Conservation (phyloP, 257 asterid species). For the Eustoma russellianum region DNA sequence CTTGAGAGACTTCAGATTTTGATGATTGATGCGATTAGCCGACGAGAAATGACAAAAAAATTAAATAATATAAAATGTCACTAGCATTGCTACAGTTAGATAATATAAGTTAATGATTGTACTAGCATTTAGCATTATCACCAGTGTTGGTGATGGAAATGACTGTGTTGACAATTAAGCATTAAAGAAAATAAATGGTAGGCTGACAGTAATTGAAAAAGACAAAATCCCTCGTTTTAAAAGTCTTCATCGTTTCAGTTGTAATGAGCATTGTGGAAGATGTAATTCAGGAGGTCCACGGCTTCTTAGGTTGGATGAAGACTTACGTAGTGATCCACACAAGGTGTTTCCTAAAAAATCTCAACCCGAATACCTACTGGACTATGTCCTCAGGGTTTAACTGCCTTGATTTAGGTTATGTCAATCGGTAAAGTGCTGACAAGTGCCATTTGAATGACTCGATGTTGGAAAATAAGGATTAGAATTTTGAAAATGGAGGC, state of each 20-base stretch:
- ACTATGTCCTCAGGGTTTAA: no score
- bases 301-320: no score
- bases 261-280: no score
- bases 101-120: neutral
- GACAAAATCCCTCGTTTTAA: no score
- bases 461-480: constrained; percentile 5
- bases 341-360: no score
- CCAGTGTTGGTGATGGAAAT: constrained; percentile 15
- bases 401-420: neutral
- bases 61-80: constrained; percentile 10
- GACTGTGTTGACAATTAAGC: constrained; percentile 15
- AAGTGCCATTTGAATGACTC: constrained; percentile 2
- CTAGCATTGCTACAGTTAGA: constrained; percentile 20
- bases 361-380: no score
- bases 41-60: constrained; percentile 17
- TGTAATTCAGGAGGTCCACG: no score
- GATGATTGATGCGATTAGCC: neutral
- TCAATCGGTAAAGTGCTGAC: neutral
- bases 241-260: no score
- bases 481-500: no score
- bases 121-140: constrained; percentile 27
- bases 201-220: no score
- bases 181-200: constrained; percentile 5
- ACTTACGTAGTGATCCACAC: no score
- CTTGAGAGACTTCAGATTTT: no score